These are phyloP conservation scores for Juglanconis sp. DNA, from an alignment of 2,329 filamentous ascomycete genomes.

Conservation along the genomic window DNA sequence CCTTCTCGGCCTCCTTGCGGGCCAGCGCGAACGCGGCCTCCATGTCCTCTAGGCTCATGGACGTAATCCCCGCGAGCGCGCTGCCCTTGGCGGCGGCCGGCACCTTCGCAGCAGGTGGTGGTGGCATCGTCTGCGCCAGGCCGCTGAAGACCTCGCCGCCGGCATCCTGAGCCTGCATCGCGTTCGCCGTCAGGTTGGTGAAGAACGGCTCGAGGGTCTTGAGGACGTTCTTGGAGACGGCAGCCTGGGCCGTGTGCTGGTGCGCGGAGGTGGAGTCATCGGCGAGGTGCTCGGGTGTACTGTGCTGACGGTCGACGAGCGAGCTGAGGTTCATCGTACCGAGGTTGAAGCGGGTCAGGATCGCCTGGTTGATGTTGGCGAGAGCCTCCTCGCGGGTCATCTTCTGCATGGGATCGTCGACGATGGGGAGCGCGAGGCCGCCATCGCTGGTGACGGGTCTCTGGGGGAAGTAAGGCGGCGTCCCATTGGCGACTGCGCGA, in stretches of 20 bases:
- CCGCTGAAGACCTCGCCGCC: slow-evolving; percentile 9
- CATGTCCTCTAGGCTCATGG: slow-evolving; percentile 62
- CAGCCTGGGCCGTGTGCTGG: slow-evolving; percentile 10
- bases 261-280: background rate
- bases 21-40: slow-evolving; percentile 52
- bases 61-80: slow-evolving; percentile 46
- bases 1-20: slow-evolving; percentile 57
- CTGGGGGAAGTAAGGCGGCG: slow-evolving; percentile 58
- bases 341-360: slow-evolving; percentile 57
- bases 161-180: background rate
- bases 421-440: slow-evolving; percentile 2
- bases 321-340: slow-evolving; percentile 42
- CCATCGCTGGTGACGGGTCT: slow-evolving; percentile 29
- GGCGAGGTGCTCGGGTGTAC: slow-evolving; percentile 5
- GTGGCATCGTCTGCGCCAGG: slow-evolving; percentile 15
- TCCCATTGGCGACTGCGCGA: slow-evolving; percentile 61
- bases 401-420: slow-evolving; percentile 58
- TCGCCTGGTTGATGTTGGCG: slow-evolving; percentile 67
- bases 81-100: slow-evolving; percentile 20
- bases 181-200: background rate
- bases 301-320: background rate
- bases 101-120: background rate
- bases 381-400: slow-evolving; percentile 65
- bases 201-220: slow-evolving; percentile 5
- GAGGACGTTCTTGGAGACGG: slow-evolving; percentile 9